phyloP scores from a whole-genome alignment of 108 stramenopile genomes.

The Conticribra guillardii region DNA sequence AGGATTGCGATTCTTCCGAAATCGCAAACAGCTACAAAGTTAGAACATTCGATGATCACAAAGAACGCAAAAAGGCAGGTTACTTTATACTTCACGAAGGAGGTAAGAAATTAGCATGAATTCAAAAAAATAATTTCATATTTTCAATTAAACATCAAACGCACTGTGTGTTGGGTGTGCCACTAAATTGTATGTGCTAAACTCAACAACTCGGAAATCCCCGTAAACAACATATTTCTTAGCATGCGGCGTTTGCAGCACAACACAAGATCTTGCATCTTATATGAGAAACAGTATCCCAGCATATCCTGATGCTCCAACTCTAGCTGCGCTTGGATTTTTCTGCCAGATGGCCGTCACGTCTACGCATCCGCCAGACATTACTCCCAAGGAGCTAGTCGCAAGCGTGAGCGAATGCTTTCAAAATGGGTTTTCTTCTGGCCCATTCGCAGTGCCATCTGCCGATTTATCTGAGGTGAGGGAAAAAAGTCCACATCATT shows the following conservation, averaged over 20 bases:
- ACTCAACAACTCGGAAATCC: too few relatives aligned
- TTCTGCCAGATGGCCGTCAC: slow-evolving; percentile 7
- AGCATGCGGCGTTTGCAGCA: slow-evolving; percentile 33
- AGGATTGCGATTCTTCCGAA: background rate
- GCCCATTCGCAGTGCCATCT: background rate
- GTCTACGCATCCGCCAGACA: slow-evolving; percentile 1
- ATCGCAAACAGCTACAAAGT: slow-evolving; percentile 8
- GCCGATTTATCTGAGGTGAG: slow-evolving; percentile 18
- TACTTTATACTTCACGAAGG: slow-evolving; percentile 26
- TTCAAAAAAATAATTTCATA: background rate
- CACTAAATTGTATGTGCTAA: background rate
- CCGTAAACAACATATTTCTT: background rate
- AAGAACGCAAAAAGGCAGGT: background rate
- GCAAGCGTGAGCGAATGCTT: slow-evolving; percentile 7
- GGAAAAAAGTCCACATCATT: background rate
- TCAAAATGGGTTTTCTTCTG: slow-evolving; percentile 9
- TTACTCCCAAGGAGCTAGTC: slow-evolving; percentile 9
- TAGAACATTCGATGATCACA: slow-evolving; percentile 12
- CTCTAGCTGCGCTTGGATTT: slow-evolving; percentile 12
- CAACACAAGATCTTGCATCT: slow-evolving; percentile 24
- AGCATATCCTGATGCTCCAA: background rate
- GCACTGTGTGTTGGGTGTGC: background rate
- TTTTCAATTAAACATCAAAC: background rate
- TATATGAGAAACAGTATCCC: slow-evolving; percentile 29
- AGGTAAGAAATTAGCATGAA: slow-evolving; percentile 4